Evolutionary conservation across 192 early-diverging fungal species (phyloP), one percentile per base, ranked within the genome.

Genomic region (Umbelopsis vinacea): DNA sequence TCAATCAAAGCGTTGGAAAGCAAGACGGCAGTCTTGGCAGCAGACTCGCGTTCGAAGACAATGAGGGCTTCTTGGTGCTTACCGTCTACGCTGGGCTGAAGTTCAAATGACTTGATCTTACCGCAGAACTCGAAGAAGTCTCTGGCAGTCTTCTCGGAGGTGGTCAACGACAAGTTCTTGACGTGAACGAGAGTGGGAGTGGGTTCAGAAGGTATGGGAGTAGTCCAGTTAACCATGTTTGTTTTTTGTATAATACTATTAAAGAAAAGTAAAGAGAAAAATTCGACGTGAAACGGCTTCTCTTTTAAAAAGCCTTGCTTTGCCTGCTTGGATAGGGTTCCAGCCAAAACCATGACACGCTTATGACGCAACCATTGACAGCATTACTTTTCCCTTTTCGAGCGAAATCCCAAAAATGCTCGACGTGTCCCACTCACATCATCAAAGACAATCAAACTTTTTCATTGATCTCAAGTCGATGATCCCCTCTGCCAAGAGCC

Each of bases 91-190:
- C 82, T 83, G 67, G 60, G 45, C 38, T 76, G 73, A 63, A 88
- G 69, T 73, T 86, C 84, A 66, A 88, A 88, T 70, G 81, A 74
- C 52, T 73, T 52, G 66, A 88, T 88, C 71, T 79, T 83, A 67
- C 87, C 87, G 71, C 87, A 86, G 69, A 88, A 88, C 46, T 77
- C 69, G 67, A 88, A 87, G 40, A 88, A 88, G 60, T 88, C 87
- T 69, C 81, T 82, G 54, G 86, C 80, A 46, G 83, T 83, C 53
- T 79, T 83, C 52, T 85, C 83, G 6, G 83, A 75, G 24, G 85
- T 83, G 29, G 73, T 66, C 7, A 71, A 35, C 21, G 85, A 78
- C 72, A 88, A 84, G 66, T 83, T 81, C 68, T 68, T 76, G 55
- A 86, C 85, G 46, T 79, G 53, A 66, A 88, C 79, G 22, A 85